Conservation (phyloP, 1,139 yeast species). For the Kluyveromyces sp. region DNA sequence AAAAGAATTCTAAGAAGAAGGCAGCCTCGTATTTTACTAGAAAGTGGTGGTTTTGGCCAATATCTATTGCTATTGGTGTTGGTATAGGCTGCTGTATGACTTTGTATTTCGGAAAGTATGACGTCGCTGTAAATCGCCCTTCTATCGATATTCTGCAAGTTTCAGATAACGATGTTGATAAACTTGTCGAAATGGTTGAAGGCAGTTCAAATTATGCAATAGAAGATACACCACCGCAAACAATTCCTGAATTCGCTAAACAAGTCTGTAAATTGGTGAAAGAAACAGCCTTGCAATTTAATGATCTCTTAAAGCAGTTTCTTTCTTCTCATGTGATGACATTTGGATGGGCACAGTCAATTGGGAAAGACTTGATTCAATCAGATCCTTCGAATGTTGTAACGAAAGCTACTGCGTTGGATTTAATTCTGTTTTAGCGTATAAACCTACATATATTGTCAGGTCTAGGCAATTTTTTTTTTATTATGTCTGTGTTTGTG, state of each 20-base stretch:
- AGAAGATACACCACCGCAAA: background rate
- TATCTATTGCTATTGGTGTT: conserved; percentile 26
- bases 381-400: conserved; percentile 8
- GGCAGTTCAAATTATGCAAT: background rate
- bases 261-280: conserved; percentile 13
- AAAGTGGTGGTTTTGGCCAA: conserved; percentile 24
- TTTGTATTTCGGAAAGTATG: conserved; percentile 11
- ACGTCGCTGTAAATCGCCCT: background rate
- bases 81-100: conserved; percentile 25
- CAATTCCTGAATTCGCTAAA: conserved; percentile 9
- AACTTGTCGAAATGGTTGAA: background rate
- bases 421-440: conserved; percentile 7
- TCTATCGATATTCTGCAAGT: background rate
- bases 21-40: conserved; percentile 1
- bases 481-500: too few relatives aligned
- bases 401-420: conserved; percentile 9
- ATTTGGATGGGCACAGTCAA: conserved; percentile 8
- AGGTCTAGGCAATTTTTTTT: background rate
- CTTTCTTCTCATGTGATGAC: conserved; percentile 10
- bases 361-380: conserved; percentile 9
- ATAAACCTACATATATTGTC: background rate
- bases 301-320: conserved; percentile 13
- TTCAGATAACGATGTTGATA: background rate
- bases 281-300: conserved; percentile 14
- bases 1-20: conserved; percentile 9